Conservation (phyloP, 768 basidiomycete species). For the Psilocybe cyanescens region DNA sequence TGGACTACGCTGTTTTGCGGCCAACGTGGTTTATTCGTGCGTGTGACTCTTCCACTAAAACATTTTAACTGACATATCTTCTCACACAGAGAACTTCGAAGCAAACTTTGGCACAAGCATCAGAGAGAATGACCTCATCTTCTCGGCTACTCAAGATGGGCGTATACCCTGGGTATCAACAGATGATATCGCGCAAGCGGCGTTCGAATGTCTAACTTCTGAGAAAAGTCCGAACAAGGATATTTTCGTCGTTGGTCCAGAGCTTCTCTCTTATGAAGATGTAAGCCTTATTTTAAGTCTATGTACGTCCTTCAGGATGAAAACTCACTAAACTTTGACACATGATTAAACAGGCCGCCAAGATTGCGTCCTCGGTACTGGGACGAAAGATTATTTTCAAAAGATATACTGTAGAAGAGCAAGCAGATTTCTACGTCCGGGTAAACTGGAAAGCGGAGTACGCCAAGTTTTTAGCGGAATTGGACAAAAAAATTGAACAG, state of each 20-base stretch:
- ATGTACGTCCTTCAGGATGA: too few species aligned
- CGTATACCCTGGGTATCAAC: slow-evolving; percentile 25
- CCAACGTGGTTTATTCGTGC: background rate
- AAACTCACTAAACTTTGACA: too few species aligned
- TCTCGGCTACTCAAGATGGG: slow-evolving; percentile 20
- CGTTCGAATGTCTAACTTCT: slow-evolving; percentile 24
- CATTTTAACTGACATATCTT: background rate
- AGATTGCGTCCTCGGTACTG: too few species aligned
- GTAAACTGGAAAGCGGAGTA: too few species aligned
- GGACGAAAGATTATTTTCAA: too few species aligned
- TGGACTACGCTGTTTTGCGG: background rate
- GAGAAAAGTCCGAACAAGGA: slow-evolving; percentile 12
- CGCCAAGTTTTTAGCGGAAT: too few species aligned
- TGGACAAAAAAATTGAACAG: too few species aligned
- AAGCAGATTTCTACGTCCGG: too few species aligned
- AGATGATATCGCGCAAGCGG: slow-evolving; percentile 31
- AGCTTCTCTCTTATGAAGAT: slow-evolving; percentile 27
- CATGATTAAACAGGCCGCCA: too few species aligned
- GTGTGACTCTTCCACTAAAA: background rate
- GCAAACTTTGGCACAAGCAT: slow-evolving; percentile 1
- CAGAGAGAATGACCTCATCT: slow-evolving; percentile 6
- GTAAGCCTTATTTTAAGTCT: background rate
- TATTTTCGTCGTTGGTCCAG: slow-evolving; percentile 28
- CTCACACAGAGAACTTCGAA: background rate
- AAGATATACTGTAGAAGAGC: too few species aligned